Base-by-base conservation (phyloP, 345 rosid species). In the Kandelia obovata region DNA sequence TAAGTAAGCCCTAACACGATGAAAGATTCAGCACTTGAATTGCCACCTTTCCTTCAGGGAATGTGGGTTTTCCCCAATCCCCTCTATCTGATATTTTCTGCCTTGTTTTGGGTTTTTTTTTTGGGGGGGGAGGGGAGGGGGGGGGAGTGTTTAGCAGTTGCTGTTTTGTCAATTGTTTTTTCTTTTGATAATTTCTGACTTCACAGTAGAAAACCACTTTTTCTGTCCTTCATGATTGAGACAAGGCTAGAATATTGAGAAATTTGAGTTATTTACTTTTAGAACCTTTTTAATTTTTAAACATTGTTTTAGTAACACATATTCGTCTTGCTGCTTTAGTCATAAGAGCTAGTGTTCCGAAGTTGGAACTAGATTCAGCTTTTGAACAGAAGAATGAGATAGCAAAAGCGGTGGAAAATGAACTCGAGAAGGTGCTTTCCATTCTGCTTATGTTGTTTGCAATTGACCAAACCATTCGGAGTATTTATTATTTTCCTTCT, bases 321-420 rank as follows among this genome's bases (percentile, higher is more conserved):
- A 21, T 26, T 64, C 23, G 21, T 43, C 39, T 71, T 64, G 64
- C 26, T 32, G 58, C 32, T 71, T 59, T 43, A 71, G 75, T 71
- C 58, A 71, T 71, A 28, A 43, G 69, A 64, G 69, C 75, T 20
- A 56, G 75, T 32, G 75, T 71, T 64, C 75, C 75, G 10, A 71
- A 71, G 57, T 58, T 71, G 75, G 75, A 71, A 11, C 46, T 71
- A 57, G 75, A 71, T 58, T 31, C 75, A 47, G 23, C 69, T n/a
- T 71, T 71, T 58, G 75, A 71, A 64, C 75, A 71, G 64, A 71
- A 71, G 64, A 64, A 71, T 64, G 75, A 71, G 11, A 71, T 71
- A 20, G 75, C 75, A 55, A 71, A 64, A 58, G 69, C 59, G 23
- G 75, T 71, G 56, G 75, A 65, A 30, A 2, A 31, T 15, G 69